A percentile compares a stretch with the other conserved stretches of the same genome.
Conservation (phyloP, 2,329 filamentous ascomycete genomes). For the Alternaria ventricosa region DNA sequence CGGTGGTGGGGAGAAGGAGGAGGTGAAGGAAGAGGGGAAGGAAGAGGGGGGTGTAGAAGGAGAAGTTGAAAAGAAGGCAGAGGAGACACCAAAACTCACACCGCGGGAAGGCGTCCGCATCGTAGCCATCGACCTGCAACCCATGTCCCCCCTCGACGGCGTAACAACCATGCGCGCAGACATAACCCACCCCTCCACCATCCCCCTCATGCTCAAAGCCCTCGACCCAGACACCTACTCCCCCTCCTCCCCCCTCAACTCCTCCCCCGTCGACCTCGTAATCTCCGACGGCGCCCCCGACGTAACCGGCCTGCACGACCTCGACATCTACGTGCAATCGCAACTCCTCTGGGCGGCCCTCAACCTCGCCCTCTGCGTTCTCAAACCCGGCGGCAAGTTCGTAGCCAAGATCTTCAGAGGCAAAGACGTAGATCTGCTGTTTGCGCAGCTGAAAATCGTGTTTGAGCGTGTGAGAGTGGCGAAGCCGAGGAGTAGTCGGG, state of each 20-base stretch:
- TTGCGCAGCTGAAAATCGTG: slow-evolving; percentile 90
- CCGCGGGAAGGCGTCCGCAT: slow-evolving; percentile 83
- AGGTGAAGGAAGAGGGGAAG: slow-evolving; percentile 20
- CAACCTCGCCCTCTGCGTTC: slow-evolving; percentile 89
- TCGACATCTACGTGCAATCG: slow-evolving; percentile 97
- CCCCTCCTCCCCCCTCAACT: slow-evolving; percentile 47
- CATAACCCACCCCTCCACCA: slow-evolving; percentile 95
- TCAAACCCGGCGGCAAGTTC: slow-evolving; percentile 92
- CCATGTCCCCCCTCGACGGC: slow-evolving; percentile 90
- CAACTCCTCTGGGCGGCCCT: slow-evolving; percentile 94
- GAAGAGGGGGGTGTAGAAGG: slow-evolving; percentile 19
- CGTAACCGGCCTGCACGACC: slow-evolving; percentile 93
- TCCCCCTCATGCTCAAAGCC: slow-evolving; percentile 84
- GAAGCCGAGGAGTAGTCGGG: slow-evolving; percentile 92
- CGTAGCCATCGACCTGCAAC: slow-evolving; percentile 93
- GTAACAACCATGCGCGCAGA: slow-evolving; percentile 93
- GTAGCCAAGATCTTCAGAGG: slow-evolving; percentile 98
- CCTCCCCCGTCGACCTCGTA: slow-evolving; percentile 87
- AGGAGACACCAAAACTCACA: slow-evolving; percentile 31
- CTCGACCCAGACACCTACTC: slow-evolving; percentile 71
- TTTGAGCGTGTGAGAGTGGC: slow-evolving; percentile 88
- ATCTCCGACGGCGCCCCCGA: slow-evolving; percentile 95
- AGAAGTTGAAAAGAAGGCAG: slow-evolving; percentile 16
- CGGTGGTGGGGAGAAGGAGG: slow-evolving; percentile 12
- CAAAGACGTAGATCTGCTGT: slow-evolving; percentile 93